Percentiles rank a stretch among this genome's conserved stretches.
phyloP scores from a whole-genome alignment of 2,329 filamentous ascomycete genomes.

The Colletotrichum scovillei region DNA sequence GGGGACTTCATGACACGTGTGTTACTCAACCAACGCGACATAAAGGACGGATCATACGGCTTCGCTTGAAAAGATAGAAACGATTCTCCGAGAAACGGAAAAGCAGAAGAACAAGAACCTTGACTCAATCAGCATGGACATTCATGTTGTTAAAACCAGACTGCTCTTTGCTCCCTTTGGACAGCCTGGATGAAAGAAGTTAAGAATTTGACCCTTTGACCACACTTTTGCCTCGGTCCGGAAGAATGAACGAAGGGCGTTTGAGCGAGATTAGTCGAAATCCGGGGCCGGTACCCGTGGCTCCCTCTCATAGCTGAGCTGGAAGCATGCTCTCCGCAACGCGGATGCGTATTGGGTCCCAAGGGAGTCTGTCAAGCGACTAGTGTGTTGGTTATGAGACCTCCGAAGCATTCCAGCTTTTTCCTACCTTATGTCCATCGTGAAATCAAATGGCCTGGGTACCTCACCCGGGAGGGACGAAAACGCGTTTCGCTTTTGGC shows the following conservation, averaged over 20 bases:
- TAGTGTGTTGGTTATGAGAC: slow-evolving; percentile 1
- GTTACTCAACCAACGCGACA: neutral
- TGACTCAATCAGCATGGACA: too few relatives aligned
- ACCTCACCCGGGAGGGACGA: neutral
- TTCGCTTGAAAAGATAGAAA: neutral
- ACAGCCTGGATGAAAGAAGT: neutral
- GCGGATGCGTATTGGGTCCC: neutral
- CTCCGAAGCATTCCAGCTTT: neutral
- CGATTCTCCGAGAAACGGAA: neutral
- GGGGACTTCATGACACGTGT: slow-evolving; percentile 1
- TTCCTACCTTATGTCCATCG: neutral
- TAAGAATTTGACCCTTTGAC: neutral
- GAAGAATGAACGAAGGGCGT: neutral
- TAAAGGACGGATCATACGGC: neutral
- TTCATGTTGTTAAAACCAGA: neutral
- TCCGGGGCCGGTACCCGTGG: neutral
- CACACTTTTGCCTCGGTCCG: neutral
- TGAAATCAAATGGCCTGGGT: neutral
- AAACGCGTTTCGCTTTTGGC: neutral
- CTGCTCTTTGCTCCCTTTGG: neutral
- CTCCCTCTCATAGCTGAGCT: neutral
- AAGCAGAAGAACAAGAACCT: neutral
- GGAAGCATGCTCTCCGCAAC: neutral
- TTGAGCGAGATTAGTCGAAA: neutral
- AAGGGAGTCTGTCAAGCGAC: neutral